phyloP scores from a whole-genome alignment of 176 grass and related monocot genomes.

The Elymus sibiricus region DNA sequence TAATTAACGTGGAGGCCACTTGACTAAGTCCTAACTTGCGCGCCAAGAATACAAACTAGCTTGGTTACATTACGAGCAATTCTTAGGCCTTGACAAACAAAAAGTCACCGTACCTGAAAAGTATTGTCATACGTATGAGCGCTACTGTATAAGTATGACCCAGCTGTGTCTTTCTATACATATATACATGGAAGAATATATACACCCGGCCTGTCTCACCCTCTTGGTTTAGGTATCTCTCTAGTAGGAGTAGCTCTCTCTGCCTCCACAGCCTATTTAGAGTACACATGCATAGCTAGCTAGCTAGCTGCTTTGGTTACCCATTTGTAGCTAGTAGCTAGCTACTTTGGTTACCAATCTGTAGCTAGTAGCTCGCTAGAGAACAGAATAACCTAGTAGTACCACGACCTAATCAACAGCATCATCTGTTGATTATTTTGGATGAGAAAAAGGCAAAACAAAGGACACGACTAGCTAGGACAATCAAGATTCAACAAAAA shows the following conservation, averaged over 20 bases:
- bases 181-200: too few species aligned
- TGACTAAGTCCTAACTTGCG: constrained; percentile 24
- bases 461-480: neutral
- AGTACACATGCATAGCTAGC: neutral
- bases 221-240: too few species aligned
- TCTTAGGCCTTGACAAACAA: neutral
- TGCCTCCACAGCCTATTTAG: neutral
- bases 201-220: too few species aligned
- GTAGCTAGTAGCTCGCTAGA: neutral
- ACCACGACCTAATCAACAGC: too few species aligned
- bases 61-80: neutral
- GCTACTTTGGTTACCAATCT: neutral
- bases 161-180: neutral
- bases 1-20: neutral
- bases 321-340: too few species aligned
- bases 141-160: neutral
- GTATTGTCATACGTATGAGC: neutral
- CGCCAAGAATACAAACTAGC: constrained; percentile 10
- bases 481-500: constrained; percentile 3
- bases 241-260: neutral
- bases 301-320: neutral
- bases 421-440: neutral
- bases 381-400: neutral
- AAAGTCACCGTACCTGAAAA: neutral
- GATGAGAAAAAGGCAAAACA: neutral